Conservation (phyloP, 768 basidiomycete species). For the Boletus edulis region DNA sequence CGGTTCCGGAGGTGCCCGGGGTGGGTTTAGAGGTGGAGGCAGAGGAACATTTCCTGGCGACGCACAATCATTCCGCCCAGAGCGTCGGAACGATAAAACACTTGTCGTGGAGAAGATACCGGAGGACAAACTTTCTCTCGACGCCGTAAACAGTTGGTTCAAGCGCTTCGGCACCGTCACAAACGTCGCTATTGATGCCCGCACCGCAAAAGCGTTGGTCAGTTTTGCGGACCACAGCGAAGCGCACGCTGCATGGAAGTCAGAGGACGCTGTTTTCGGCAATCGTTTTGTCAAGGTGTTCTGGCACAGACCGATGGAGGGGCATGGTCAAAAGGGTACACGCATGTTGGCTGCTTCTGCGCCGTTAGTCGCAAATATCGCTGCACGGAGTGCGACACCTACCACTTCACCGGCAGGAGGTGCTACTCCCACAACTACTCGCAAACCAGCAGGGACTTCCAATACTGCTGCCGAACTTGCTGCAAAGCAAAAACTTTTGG, state of each 20-base stretch:
- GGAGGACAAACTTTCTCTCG: constrained; percentile 72
- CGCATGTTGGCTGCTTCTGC: constrained; percentile 82
- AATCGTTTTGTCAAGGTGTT: constrained; percentile 95
- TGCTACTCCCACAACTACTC: constrained; percentile 21
- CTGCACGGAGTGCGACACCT: constrained; percentile 49
- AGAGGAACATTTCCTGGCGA: constrained; percentile 64
- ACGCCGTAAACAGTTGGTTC: constrained; percentile 84
- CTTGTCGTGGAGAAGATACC: constrained; percentile 96
- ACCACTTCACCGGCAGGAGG: constrained; percentile 32
- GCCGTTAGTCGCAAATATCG: constrained; percentile 65
- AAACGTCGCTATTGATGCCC: constrained; percentile 83
- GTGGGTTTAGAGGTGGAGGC: constrained; percentile 46
- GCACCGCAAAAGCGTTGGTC: constrained; percentile 76
- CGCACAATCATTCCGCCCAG: constrained; percentile 62
- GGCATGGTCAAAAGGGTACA: constrained; percentile 77
- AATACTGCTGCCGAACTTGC: constrained; percentile 53
- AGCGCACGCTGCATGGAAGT: constrained; percentile 87
- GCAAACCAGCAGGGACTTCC: constrained; percentile 38
- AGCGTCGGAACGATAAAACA: constrained; percentile 70
- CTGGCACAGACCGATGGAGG: constrained; percentile 93
- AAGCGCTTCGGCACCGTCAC: constrained; percentile 90
- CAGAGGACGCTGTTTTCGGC: constrained; percentile 91
- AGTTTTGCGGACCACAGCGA: constrained; percentile 82
- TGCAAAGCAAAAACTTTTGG: constrained; percentile 70
- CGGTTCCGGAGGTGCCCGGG: constrained; percentile 39